These are phyloP conservation scores for Stephania japonica DNA, from an alignment of 164 flowering plant genomes.

Conservation along the genomic window DNA sequence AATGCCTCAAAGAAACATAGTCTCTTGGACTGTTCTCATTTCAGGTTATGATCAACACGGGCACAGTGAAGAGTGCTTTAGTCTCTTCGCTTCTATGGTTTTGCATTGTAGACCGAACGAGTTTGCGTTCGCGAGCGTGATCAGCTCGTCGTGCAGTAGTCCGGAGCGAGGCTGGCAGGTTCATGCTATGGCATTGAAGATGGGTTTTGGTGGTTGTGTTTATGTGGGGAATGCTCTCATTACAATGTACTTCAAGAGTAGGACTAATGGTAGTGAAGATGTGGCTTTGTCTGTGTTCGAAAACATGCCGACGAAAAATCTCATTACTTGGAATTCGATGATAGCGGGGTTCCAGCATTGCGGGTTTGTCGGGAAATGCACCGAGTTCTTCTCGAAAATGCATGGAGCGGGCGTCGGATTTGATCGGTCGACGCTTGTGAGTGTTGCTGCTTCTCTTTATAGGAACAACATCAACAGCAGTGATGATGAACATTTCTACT, in stretches of 20 bases:
- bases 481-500: constrained; percentile 17
- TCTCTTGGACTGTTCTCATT: constrained; percentile 69
- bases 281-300: constrained; percentile 52
- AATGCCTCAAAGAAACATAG: constrained; percentile 59
- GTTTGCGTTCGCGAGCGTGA: constrained; percentile 51
- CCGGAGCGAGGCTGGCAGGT: constrained; percentile 48
- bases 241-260: constrained; percentile 53
- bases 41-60: constrained; percentile 54
- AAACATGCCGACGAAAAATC: constrained; percentile 35
- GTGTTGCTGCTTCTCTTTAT: constrained; percentile 36
- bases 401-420: constrained; percentile 35
- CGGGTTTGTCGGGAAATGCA: constrained; percentile 25
- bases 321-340: constrained; percentile 71
- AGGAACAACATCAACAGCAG: constrained; percentile 10
- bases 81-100: constrained; percentile 42
- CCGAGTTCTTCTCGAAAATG: constrained; percentile 45
- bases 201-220: constrained; percentile 39
- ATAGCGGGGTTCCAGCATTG: constrained; percentile 44
- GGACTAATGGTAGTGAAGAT: constrained; percentile 17
- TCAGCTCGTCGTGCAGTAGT: constrained; percentile 33
- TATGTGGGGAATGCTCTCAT: constrained; percentile 76
- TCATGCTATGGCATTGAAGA: constrained; percentile 52
- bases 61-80: constrained; percentile 31
- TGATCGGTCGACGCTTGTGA: constrained; percentile 59
- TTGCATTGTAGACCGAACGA: constrained; percentile 44